These are phyloP conservation scores for Lophiotrema nucula DNA, from an alignment of 495 filamentous ascomycete species.

Conservation along the genomic window DNA sequence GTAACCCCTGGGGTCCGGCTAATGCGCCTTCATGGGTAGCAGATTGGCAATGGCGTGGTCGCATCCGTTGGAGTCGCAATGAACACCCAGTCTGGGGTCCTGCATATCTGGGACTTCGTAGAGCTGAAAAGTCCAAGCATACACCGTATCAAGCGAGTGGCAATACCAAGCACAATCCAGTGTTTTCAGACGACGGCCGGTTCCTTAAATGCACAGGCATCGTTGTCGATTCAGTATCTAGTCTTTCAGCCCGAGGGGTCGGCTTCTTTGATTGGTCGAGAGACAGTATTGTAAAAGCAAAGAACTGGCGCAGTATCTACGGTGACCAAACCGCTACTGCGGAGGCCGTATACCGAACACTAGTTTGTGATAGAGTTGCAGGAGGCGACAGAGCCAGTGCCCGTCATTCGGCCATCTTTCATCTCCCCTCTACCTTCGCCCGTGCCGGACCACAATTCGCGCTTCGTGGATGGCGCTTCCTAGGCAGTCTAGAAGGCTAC, in stretches of 20 bases:
- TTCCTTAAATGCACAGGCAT: background rate
- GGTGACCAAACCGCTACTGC: background rate
- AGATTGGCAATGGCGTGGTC: background rate
- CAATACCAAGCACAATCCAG: background rate
- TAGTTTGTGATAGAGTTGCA: background rate
- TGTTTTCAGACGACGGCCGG: background rate
- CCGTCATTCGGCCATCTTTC: background rate
- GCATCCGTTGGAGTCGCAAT: background rate
- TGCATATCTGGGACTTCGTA: background rate
- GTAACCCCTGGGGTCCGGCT: background rate
- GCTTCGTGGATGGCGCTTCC: background rate
- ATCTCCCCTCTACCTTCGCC: background rate
- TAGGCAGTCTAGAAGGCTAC: background rate
- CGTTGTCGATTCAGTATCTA: background rate
- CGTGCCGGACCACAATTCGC: background rate
- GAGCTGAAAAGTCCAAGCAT: background rate
- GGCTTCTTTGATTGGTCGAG: background rate
- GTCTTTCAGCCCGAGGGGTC: background rate
- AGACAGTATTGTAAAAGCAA: background rate
- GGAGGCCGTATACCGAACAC: background rate
- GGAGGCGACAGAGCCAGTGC: background rate
- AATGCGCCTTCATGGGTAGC: background rate
- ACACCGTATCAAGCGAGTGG: background rate
- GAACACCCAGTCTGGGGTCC: background rate
- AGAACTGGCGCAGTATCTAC: background rate